phyloP scores from a whole-genome alignment of 2,329 filamentous ascomycete species.

The Pseudogymnoascus sp. region DNA sequence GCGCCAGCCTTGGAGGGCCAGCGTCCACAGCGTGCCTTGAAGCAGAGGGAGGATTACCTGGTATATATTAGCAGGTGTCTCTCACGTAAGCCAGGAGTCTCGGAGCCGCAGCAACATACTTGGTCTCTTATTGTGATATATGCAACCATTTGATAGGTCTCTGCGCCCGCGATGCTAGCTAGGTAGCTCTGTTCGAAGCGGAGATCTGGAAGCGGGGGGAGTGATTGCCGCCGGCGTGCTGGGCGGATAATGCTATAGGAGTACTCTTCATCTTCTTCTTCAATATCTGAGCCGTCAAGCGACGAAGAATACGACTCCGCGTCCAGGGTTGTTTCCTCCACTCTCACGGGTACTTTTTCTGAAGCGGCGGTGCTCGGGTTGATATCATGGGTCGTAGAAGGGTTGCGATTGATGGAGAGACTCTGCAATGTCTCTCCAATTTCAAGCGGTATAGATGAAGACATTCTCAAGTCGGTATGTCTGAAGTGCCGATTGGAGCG shows the following conservation, averaged over 20 bases:
- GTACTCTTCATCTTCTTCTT: conserved; percentile 51
- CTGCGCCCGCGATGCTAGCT: conserved; percentile 72
- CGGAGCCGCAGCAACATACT: conserved; percentile 41
- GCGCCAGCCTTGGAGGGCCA: conserved; percentile 79
- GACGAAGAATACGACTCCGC: conserved; percentile 21
- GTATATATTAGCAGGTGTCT: background rate
- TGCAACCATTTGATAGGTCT: conserved; percentile 69
- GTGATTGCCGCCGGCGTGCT: conserved; percentile 42
- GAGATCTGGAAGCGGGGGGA: conserved; percentile 72
- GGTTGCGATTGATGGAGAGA: conserved; percentile 65
- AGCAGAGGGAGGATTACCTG: conserved; percentile 78
- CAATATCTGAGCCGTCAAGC: conserved; percentile 29
- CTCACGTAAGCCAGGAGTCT: background rate
- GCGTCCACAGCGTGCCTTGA: conserved; percentile 84
- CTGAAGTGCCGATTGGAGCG: background rate
- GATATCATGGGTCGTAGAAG: conserved; percentile 65
- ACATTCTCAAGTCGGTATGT: conserved; percentile 8
- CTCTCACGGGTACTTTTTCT: conserved; percentile 52
- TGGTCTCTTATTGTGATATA: conserved; percentile 87
- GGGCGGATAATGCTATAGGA: conserved; percentile 57
- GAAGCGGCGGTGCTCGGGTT: conserved; percentile 73
- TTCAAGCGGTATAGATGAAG: conserved; percentile 44
- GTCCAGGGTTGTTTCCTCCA: conserved; percentile 24
- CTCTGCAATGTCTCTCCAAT: conserved; percentile 73
- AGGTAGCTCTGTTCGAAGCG: conserved; percentile 98